Conservation (phyloP, 805 yeast genomes). For the Pichia deserticola region DNA sequence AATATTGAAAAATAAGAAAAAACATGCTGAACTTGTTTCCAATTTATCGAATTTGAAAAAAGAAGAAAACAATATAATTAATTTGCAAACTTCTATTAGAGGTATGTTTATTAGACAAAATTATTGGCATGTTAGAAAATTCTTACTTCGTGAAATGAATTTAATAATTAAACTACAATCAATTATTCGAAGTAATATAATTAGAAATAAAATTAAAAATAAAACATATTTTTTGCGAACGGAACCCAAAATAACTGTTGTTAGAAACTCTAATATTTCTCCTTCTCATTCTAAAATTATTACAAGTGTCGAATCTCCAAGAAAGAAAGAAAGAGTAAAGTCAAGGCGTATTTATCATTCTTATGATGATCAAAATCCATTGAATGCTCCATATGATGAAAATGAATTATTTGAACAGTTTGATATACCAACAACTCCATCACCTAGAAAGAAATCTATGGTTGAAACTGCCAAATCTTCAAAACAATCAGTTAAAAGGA, state of each 20-base stretch:
- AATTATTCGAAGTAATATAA: constrained; percentile 32
- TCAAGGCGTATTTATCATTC: background rate
- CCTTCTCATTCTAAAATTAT: background rate
- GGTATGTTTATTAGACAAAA: constrained; percentile 22
- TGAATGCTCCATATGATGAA: constrained; percentile 5
- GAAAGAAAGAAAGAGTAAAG: background rate
- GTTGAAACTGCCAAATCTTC: too few species aligned
- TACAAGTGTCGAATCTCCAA: background rate
- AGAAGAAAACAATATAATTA: constrained; percentile 18
- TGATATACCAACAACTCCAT: constrained; percentile 1
- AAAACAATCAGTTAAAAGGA: too few species aligned
- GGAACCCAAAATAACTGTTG: background rate
- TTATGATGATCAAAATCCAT: constrained; percentile 3
- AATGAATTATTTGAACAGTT: constrained; percentile 12
- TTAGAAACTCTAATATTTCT: background rate
- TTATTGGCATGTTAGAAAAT: constrained; percentile 13
- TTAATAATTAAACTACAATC: constrained; percentile 34
- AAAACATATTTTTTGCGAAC: background rate
- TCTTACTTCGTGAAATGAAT: constrained; percentile 17
- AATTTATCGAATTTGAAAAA: constrained; percentile 13
- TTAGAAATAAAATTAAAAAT: constrained; percentile 1
- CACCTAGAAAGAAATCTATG: background rate
- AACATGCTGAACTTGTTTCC: constrained; percentile 15
- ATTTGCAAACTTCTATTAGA: constrained; percentile 32
- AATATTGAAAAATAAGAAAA: constrained; percentile 25